Evolutionary conservation across 2,329 filamentous ascomycete genomes (phyloP).

Genomic region (Exophiala viscosa): DNA sequence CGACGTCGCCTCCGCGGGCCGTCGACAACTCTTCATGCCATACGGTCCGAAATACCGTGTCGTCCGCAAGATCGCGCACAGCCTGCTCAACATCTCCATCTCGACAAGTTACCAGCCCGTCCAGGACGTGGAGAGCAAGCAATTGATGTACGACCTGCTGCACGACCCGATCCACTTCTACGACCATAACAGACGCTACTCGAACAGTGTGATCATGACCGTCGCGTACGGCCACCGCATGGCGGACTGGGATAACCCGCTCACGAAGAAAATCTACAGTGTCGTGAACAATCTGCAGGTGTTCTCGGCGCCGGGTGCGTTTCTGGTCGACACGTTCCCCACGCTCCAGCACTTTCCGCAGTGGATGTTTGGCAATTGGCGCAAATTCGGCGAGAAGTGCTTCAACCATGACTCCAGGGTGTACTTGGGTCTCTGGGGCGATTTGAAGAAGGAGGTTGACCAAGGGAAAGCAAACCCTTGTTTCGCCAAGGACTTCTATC

Average conservation of each 20-base stretch:
- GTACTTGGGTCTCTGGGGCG: constrained; percentile 19
- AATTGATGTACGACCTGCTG: constrained; percentile 45
- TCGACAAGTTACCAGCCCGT: constrained; percentile 46
- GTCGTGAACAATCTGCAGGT: constrained; percentile 47
- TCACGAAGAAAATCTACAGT: constrained; percentile 46
- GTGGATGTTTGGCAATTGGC: constrained; percentile 23
- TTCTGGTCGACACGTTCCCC: constrained; percentile 44
- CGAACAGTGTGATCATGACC: constrained; percentile 49
- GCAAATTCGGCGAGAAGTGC: constrained; percentile 17
- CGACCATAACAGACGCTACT: constrained; percentile 47
- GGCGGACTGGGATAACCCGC: constrained; percentile 38
- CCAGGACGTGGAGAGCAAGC: constrained; percentile 49
- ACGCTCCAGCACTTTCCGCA: constrained; percentile 44
- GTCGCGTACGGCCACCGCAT: constrained; percentile 52
- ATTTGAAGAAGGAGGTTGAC: constrained; percentile 21
- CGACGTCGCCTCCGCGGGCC: constrained; percentile 34
- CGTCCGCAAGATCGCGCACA: constrained; percentile 42
- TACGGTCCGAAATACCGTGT: constrained; percentile 48
- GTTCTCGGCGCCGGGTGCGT: constrained; percentile 45
- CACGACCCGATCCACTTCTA: constrained; percentile 41
- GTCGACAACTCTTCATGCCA: constrained; percentile 47
- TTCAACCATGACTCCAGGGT: constrained; percentile 18
- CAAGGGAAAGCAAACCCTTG: constrained; percentile 14
- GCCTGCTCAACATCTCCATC: constrained; percentile 44
- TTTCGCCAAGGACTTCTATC: constrained; percentile 23